Evolutionary conservation across 2,329 filamentous ascomycete species (phyloP).

Genomic region (Penicillium sp.): DNA sequence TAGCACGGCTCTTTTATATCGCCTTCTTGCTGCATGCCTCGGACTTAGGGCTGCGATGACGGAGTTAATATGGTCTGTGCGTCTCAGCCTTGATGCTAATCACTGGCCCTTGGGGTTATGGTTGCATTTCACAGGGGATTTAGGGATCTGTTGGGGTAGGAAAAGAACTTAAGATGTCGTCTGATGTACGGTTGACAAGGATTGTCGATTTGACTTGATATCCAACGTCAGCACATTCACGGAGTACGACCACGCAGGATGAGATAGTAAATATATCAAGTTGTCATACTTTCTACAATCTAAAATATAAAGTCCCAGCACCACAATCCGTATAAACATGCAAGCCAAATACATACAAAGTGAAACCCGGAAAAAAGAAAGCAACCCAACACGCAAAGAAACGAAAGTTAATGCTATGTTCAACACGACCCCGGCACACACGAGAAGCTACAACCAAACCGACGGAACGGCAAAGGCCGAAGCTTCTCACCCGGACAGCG

Average conservation of each 20-base stretch:
- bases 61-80: neutral
- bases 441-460: slow-evolving; percentile 41
- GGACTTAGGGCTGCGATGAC: neutral
- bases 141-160: neutral
- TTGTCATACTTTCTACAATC: neutral
- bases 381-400: neutral
- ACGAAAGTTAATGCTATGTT: neutral
- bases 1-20: neutral
- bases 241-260: neutral
- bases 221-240: neutral
- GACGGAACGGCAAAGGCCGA: slow-evolving; percentile 40
- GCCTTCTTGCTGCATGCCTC: neutral
- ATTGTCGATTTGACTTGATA: neutral
- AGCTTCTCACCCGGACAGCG: slow-evolving; percentile 31
- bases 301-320: neutral
- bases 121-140: neutral
- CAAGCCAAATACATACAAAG: slow-evolving; percentile 11
- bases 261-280: neutral
- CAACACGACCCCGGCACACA: slow-evolving; percentile 30
- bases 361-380: neutral
- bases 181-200: neutral
- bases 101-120: neutral
- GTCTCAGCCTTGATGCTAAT: neutral
- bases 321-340: slow-evolving; percentile 13
- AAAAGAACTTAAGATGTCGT: neutral